phyloP scores from a whole-genome alignment of 768 basidiomycete genomes.

The Amanita subjunquillea region DNA sequence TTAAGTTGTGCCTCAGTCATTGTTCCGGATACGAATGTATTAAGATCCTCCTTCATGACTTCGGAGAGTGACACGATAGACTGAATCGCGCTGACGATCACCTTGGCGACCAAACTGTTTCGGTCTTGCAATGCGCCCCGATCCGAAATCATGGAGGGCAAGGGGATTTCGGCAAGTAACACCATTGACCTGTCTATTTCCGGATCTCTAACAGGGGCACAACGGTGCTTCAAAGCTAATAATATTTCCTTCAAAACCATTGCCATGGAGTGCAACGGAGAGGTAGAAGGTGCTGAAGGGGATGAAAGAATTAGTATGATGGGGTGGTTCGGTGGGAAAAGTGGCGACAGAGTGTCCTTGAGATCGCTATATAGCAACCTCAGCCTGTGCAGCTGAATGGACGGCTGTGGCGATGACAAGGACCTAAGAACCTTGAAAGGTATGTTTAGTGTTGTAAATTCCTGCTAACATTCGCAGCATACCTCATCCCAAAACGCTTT shows the following conservation, averaged over 20 bases:
- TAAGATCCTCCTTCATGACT: constrained; percentile 62
- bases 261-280: constrained; percentile 51
- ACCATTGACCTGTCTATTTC: constrained; percentile 34
- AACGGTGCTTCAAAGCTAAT: constrained; percentile 42
- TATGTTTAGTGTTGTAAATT: neutral
- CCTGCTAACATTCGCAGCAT: neutral
- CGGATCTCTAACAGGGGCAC: constrained; percentile 56
- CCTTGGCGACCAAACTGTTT: constrained; percentile 25
- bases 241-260: constrained; percentile 46
- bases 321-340: constrained; percentile 47
- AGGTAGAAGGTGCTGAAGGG: constrained; percentile 57
- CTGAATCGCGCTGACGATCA: constrained; percentile 37
- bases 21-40: constrained; percentile 49
- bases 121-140: neutral
- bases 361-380: constrained; percentile 48
- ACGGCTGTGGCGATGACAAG: constrained; percentile 48
- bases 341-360: constrained; percentile 34
- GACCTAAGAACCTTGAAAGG: constrained; percentile 37
- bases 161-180: constrained; percentile 15
- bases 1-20: constrained; percentile 57
- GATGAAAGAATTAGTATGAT: constrained; percentile 42
- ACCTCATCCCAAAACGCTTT: constrained; percentile 73
- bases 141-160: neutral
- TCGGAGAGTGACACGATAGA: constrained; percentile 42
- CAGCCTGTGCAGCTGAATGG: constrained; percentile 49